Conservation (phyloP, 495 filamentous ascomycete species). For the Amorphotheca resinae region DNA sequence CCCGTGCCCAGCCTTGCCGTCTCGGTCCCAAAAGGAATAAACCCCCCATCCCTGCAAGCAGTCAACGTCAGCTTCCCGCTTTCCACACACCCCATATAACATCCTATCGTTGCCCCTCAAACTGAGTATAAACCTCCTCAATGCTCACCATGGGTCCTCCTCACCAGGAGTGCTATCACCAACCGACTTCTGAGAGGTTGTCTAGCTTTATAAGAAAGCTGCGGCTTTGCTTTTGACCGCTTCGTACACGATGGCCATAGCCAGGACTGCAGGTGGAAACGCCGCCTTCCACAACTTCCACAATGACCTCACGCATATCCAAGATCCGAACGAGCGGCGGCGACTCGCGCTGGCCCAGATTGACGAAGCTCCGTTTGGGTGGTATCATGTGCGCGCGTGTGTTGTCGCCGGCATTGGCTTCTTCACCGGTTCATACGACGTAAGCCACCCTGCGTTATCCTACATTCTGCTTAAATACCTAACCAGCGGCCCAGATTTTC, state of each 20-base stretch:
- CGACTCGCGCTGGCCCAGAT: slow-evolving; percentile 66
- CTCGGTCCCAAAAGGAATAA: no score
- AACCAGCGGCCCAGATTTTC: slow-evolving; percentile 39
- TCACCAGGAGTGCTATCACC: no score
- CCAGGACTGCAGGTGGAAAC: slow-evolving; percentile 48
- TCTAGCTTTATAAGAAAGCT: no score
- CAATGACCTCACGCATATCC: slow-evolving; percentile 49
- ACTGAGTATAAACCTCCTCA: no score
- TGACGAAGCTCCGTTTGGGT: slow-evolving; percentile 67
- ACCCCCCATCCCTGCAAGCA: no score
- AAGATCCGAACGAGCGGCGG: slow-evolving; percentile 61
- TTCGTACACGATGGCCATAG: slow-evolving; percentile 4
- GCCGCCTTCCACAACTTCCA: slow-evolving; percentile 57
- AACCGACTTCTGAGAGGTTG: no score
- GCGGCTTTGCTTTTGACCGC: no score
- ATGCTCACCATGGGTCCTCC: no score
- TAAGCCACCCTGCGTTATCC: slow-evolving; percentile 38
- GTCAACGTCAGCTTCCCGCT: no score
- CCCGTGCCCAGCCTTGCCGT: no score
- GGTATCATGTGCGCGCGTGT: slow-evolving; percentile 58
- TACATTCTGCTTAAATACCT: slow-evolving; percentile 40
- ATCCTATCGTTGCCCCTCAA: no score
- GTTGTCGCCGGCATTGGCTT: slow-evolving; percentile 72
- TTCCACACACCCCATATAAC: no score
- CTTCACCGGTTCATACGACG: slow-evolving; percentile 71